Evolutionary conservation across 139 green algal species (phyloP).

Genomic region (Tetraselmis striata): DNA sequence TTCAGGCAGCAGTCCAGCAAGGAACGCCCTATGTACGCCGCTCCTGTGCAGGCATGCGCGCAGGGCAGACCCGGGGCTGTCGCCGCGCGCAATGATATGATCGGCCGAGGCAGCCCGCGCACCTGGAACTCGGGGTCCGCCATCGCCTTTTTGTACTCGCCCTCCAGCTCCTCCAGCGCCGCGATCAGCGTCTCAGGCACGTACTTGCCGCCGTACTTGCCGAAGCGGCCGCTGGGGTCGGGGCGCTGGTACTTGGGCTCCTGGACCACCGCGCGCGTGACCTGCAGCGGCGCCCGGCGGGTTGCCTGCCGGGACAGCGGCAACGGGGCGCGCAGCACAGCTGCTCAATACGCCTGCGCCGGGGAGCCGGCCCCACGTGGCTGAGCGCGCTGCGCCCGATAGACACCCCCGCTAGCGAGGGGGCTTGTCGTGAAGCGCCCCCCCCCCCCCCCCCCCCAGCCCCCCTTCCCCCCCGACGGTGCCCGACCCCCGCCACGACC

Average conservation of each 20-base stretch:
- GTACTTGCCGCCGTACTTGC: slow-evolving; percentile 90
- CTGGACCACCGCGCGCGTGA: neutral
- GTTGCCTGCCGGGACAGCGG: neutral
- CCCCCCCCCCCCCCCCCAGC: too few species aligned
- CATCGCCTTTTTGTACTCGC: slow-evolving; percentile 61
- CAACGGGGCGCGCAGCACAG: neutral
- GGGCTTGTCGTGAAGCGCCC: neutral
- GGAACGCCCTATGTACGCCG: too few species aligned
- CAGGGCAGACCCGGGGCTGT: too few species aligned
- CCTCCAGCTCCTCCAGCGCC: slow-evolving; percentile 79
- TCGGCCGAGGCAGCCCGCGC: too few species aligned
- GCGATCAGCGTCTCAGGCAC: slow-evolving; percentile 97
- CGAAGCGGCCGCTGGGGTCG: slow-evolving; percentile 72
- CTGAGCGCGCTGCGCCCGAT: neutral
- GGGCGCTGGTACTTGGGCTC: slow-evolving; percentile 38
- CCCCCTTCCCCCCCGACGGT: too few species aligned
- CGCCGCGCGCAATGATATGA: too few species aligned
- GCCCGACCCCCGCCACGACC: too few species aligned
- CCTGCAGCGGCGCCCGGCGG: neutral
- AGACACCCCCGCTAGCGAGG: neutral
- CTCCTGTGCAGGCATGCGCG: too few species aligned
- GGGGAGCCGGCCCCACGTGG: neutral
- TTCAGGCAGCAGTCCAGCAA: too few species aligned
- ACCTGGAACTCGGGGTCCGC: slow-evolving; percentile 69
- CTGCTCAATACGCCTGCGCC: neutral